Base-by-base conservation (phyloP, 805 yeast genomes). In the Candida michaelii region DNA sequence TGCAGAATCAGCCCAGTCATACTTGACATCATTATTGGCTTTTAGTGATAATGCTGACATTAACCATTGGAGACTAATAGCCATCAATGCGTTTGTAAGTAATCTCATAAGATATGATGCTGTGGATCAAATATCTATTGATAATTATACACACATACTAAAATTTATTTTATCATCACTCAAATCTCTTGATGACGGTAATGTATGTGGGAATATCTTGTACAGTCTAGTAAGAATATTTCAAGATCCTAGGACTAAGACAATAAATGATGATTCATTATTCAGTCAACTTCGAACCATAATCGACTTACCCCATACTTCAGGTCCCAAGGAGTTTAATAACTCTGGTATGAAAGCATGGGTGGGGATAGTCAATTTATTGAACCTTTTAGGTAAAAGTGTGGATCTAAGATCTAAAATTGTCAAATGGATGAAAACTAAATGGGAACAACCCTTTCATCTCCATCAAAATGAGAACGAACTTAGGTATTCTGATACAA, bases 291-390 rank as follows among this genome's bases (percentile, higher is more conserved):
- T 81, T 24, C 75, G 73, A 31, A 74, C 74, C 21, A 40, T 80
- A 1, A 60, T 76, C 36, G 84, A 81, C 27, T 54, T 76, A 5
- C 63, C 85, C 0, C 83, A 78, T 34, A 63, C 81, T 0, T 77
- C 75, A 55, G 91, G 91, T 0, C 91, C 93, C 2, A 53, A 60
- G 1, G 17, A 48, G 1, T 40, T 82, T 1, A 66, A 73, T 36
- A 62, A 73, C 32, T 77, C 73, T 36, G 63, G 84, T 3, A 60
- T 79, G 21, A 48, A 55, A 11, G 77, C 83, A 47, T 84, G 90
- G 90, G 8, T 46, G 5, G 27, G 43, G 3, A 23, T 49, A 2
- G 12, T 33, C 24, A 42, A 44, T 17, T 27, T 49, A 4, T 27
- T 44, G 36, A 24, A n/a, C 11, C 11, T 21, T 11, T 65, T 75